phyloP scores from a whole-genome alignment of 2,329 filamentous ascomycete genomes.

The Pestalotiopsis sp. region DNA sequence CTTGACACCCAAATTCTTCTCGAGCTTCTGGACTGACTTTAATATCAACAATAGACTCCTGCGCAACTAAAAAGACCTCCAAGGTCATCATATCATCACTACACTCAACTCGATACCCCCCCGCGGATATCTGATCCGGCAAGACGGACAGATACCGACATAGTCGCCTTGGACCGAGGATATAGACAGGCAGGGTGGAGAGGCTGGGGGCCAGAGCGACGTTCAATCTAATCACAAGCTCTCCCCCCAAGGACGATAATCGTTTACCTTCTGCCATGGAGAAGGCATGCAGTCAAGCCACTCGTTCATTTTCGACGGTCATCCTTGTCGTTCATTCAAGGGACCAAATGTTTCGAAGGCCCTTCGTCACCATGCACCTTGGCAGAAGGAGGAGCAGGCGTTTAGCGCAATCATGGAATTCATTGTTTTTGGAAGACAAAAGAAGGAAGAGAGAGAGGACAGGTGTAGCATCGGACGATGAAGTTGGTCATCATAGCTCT shows the following conservation, averaged over 20 bases:
- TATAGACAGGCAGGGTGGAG: neutral
- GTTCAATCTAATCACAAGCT: neutral
- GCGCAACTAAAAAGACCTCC: neutral
- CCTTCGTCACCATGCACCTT: neutral
- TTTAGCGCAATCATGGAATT: neutral
- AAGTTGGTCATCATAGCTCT: neutral
- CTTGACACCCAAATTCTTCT: too few species aligned
- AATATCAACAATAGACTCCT: neutral
- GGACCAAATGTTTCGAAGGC: neutral
- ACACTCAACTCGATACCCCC: neutral
- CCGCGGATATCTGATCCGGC: neutral
- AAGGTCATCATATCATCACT: neutral
- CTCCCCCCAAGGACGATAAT: neutral
- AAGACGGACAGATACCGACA: neutral
- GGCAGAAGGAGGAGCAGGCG: neutral
- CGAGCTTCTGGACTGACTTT: neutral
- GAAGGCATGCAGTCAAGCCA: neutral
- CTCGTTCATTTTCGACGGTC: neutral
- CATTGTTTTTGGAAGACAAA: neutral
- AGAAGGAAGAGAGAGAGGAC: neutral
- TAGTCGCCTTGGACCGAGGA: neutral
- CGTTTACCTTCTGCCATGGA: neutral
- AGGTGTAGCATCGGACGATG: neutral
- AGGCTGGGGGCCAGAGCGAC: neutral
- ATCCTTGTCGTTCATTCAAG: neutral